A percentile compares a stretch with the other conserved stretches of the same genome.
phyloP scores from a whole-genome alignment of 257 asterid genomes.

The Solanum chmielewskii region DNA sequence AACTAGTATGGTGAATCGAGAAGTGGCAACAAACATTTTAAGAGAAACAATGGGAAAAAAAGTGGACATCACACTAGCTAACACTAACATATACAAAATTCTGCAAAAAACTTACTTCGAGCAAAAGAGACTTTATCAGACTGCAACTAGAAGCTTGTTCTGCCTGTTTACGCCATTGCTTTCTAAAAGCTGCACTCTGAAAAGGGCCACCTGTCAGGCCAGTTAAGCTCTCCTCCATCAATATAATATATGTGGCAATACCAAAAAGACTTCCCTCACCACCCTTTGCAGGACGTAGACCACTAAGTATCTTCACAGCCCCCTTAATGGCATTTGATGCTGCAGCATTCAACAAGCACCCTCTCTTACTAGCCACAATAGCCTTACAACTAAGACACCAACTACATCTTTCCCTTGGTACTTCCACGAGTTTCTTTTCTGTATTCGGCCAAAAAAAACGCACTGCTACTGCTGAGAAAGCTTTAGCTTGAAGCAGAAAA shows the following conservation, averaged over 20 bases:
- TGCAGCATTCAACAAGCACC: conserved; percentile 77
- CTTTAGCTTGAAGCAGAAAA: conserved; percentile 56
- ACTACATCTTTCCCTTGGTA: conserved; percentile 85
- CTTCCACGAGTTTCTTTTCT: conserved; percentile 65
- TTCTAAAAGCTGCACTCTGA: conserved; percentile 39
- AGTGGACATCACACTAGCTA: background rate
- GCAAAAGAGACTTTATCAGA: conserved; percentile 48
- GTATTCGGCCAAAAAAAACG: conserved; percentile 82
- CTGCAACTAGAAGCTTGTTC: conserved; percentile 45
- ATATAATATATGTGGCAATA: conserved; percentile 45
- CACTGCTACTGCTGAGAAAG: conserved; percentile 52
- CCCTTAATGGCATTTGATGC: conserved; percentile 67
- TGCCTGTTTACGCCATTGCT: conserved; percentile 58
- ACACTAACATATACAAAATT: background rate
- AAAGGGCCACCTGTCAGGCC: conserved; percentile 65
- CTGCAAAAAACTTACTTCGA: conserved; percentile 42
- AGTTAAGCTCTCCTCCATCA: conserved; percentile 74
- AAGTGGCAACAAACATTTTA: background rate
- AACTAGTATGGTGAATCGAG: background rate
- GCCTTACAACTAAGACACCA: conserved; percentile 85
- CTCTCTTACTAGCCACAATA: conserved; percentile 53
- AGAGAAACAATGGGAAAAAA: background rate
- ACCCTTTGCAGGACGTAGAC: conserved; percentile 42
- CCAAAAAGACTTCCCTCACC: conserved; percentile 54
- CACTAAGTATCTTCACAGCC: conserved; percentile 41